Evolutionary conservation across 176 grass and related monocot species (phyloP).

Genomic region (Phragmites australis): DNA sequence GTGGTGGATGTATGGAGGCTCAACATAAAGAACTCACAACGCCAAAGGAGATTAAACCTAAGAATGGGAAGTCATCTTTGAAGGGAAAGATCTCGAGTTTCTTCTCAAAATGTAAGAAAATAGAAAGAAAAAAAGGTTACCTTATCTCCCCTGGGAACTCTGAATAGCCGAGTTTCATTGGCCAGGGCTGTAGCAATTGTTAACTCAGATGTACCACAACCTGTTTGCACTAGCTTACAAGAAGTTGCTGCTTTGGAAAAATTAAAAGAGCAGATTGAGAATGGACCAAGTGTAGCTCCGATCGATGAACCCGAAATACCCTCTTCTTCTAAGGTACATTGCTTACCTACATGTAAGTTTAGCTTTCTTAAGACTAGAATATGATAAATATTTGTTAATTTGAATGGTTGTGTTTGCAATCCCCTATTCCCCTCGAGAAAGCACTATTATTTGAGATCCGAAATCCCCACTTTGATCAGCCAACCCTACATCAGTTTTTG

Average conservation of each 20-base stretch:
- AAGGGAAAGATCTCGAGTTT: constrained; percentile 83
- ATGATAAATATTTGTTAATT: not conserved
- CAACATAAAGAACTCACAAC: constrained; percentile 33
- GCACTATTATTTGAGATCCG: constrained; percentile 47
- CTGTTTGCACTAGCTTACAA: constrained; percentile 14
- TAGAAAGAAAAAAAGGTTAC: constrained; percentile 54
- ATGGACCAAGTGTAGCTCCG: constrained; percentile 21
- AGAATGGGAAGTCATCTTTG: constrained; percentile 71
- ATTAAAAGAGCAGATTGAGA: constrained; percentile 27
- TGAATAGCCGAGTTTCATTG: constrained; percentile 1
- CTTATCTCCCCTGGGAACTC: constrained; percentile 36
- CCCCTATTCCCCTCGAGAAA: constrained; percentile 45
- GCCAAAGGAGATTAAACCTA: constrained; percentile 47
- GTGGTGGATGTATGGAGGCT: constrained; percentile 49
- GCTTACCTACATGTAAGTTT: constrained; percentile 15
- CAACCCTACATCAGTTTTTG: constrained; percentile 95
- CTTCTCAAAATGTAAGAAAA: constrained; percentile 72
- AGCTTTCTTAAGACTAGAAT: constrained; percentile 20
- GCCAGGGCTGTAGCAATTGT: not conserved
- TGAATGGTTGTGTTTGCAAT: constrained; percentile 42
- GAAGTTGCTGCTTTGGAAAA: constrained; percentile 26
- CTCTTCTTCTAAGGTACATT: constrained; percentile 43
- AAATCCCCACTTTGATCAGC: constrained; percentile 60
- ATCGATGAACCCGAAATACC: constrained; percentile 32
- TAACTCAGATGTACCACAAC: constrained; percentile 21